A percentile compares a stretch with the other conserved stretches of the same genome.
These are phyloP conservation scores for Avena eriantha DNA, from an alignment of 176 grass and related monocot genomes.

Conservation along the genomic window DNA sequence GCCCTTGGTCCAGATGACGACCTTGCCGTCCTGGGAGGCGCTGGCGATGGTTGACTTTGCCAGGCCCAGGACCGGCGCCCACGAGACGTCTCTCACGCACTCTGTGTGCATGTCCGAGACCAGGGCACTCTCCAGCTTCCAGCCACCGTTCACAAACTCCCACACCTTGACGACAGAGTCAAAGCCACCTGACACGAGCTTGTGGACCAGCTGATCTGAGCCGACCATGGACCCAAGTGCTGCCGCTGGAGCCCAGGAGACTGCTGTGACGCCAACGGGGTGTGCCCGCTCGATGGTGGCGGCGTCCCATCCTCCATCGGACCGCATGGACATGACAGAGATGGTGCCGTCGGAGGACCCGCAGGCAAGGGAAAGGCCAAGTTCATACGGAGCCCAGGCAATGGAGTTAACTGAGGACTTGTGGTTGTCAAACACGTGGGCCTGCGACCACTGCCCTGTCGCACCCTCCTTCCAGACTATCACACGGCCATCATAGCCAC, in stretches of 20 bases:
- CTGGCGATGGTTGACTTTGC: slow-evolving; percentile 71
- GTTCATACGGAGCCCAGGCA: slow-evolving; percentile 73
- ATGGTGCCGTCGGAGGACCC: slow-evolving; percentile 77
- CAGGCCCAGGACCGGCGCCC: slow-evolving; percentile 71
- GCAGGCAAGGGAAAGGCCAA: slow-evolving; percentile 68
- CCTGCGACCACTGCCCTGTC: slow-evolving; percentile 68
- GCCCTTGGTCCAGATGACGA: slow-evolving; percentile 75
- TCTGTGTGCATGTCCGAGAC: slow-evolving; percentile 63
- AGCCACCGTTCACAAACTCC: slow-evolving; percentile 61
- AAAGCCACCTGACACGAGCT: slow-evolving; percentile 78
- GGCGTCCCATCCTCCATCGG: slow-evolving; percentile 69
- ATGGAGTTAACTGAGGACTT: slow-evolving; percentile 85
- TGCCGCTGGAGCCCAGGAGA: slow-evolving; percentile 77
- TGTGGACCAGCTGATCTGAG: slow-evolving; percentile 62
- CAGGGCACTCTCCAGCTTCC: slow-evolving; percentile 60
- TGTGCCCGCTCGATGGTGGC: slow-evolving; percentile 67
- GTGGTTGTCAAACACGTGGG: slow-evolving; percentile 66
- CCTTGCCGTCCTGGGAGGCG: slow-evolving; percentile 66
- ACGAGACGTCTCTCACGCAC: slow-evolving; percentile 76
- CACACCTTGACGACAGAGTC: slow-evolving; percentile 72
- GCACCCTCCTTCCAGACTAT: slow-evolving; percentile 82
- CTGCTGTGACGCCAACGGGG: slow-evolving; percentile 66
- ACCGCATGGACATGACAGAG: slow-evolving; percentile 58
- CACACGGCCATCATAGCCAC: slow-evolving; percentile 76
- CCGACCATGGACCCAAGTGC: slow-evolving; percentile 62